Evolutionary conservation across 2,329 filamentous ascomycete genomes (phyloP).

Genomic region (Pseudogymnoascus verrucosus): DNA sequence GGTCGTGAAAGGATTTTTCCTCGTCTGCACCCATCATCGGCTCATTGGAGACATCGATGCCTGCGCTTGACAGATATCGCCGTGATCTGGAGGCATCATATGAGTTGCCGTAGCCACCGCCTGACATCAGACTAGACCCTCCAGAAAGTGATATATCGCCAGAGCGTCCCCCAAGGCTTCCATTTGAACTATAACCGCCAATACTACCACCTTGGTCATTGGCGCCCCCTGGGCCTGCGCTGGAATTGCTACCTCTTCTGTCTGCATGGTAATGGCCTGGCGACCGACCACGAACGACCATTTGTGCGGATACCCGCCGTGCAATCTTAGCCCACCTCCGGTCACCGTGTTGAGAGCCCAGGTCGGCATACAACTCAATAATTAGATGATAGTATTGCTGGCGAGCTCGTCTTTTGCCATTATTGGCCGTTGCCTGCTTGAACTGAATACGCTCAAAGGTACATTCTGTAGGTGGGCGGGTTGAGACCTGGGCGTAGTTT

Average conservation of each 20-base stretch:
- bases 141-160: constrained; percentile 26
- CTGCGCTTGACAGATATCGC: constrained; percentile 21
- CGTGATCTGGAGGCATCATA: constrained; percentile 23
- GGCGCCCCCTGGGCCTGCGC: constrained; percentile 46
- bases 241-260: constrained; percentile 41
- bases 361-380: constrained; percentile 56
- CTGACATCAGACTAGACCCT: constrained; percentile 21
- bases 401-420: constrained; percentile 62
- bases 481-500: constrained; percentile 10
- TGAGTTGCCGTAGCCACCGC: constrained; percentile 19
- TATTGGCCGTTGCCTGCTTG: constrained; percentile 67
- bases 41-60: constrained; percentile 26
- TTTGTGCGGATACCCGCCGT: constrained; percentile 48
- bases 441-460: constrained; percentile 67
- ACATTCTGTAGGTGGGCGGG: constrained; percentile 24
- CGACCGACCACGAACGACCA: constrained; percentile 59
- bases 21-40: constrained; percentile 26
- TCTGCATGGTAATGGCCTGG: constrained; percentile 55
- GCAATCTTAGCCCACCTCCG: constrained; percentile 51
- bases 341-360: constrained; percentile 30
- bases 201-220: constrained; percentile 21
- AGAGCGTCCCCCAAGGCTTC: constrained; percentile 18
- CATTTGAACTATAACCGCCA: constrained; percentile 23
- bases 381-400: constrained; percentile 68
- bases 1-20: constrained; percentile 24